Conservation (phyloP, 2,329 filamentous ascomycete species). For the Lasiodiplodia sp. region DNA sequence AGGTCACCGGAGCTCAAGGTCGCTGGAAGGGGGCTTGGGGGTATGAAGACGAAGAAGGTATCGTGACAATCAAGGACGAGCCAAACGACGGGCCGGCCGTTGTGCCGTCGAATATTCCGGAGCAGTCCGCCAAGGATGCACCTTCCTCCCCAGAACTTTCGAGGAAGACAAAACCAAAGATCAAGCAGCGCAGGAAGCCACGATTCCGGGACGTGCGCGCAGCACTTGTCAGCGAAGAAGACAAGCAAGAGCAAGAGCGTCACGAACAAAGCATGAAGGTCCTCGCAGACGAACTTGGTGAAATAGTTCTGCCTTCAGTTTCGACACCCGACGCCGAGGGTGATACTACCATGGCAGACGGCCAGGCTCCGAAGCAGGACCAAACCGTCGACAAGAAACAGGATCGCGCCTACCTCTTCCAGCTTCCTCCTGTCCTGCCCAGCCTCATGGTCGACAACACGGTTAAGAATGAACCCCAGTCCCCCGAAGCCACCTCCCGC, state of each 20-base stretch:
- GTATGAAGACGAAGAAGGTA: constrained; percentile 47
- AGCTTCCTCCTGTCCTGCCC: constrained; percentile 69
- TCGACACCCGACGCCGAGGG: constrained; percentile 42
- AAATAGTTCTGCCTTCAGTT: constrained; percentile 33
- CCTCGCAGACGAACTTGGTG: constrained; percentile 57
- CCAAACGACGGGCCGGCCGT: constrained; percentile 57
- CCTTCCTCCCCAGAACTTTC: constrained; percentile 43
- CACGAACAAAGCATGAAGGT: constrained; percentile 55
- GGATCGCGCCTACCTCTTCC: constrained; percentile 68
- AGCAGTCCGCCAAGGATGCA: constrained; percentile 35
- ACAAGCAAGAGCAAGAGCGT: constrained; percentile 58
- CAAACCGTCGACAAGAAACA: constrained; percentile 51
- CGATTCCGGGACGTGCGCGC: constrained; percentile 34
- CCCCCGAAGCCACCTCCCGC: constrained; percentile 5
- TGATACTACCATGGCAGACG: constrained; percentile 49
- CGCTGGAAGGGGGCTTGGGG: constrained; percentile 55
- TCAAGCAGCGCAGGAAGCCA: constrained; percentile 33
- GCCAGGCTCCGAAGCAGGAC: constrained; percentile 20
- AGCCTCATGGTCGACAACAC: constrained; percentile 55
- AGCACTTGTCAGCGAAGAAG: constrained; percentile 59
- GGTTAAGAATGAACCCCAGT: constrained; percentile 34
- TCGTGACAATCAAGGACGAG: constrained; percentile 60
- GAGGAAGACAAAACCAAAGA: constrained; percentile 39
- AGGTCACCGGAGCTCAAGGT: constrained; percentile 51
- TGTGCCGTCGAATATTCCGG: constrained; percentile 35